Percentiles rank a stretch among this genome's conserved stretches.
Conservation (phyloP, 805 yeast species). For the Saccharomyces paradoxus region DNA sequence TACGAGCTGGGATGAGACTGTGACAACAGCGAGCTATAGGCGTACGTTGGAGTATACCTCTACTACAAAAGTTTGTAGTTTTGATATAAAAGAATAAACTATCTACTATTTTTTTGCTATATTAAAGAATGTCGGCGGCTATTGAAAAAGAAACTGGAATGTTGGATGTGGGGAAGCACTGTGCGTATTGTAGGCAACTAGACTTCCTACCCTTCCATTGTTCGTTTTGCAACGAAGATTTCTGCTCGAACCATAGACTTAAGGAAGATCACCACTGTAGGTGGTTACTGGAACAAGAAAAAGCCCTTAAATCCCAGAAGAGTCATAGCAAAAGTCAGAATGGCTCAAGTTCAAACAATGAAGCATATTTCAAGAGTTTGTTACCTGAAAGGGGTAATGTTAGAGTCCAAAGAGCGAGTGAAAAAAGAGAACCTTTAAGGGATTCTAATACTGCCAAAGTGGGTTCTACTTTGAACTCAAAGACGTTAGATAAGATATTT, state of each 20-base stretch:
- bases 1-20: background rate
- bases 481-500: slow-evolving; percentile 21
- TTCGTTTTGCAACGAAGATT: slow-evolving; percentile 21
- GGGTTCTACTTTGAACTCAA: slow-evolving; percentile 10
- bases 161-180: slow-evolving; percentile 32
- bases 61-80: background rate
- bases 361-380: slow-evolving; percentile 20
- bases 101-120: background rate
- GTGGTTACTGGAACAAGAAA: slow-evolving; percentile 9
- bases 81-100: background rate
- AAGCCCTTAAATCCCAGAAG: background rate
- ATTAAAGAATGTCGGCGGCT: background rate
- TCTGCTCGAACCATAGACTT: slow-evolving; percentile 24
- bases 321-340: background rate
- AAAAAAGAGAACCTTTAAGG: background rate
- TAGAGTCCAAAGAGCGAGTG: slow-evolving; percentile 10
- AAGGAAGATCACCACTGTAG: slow-evolving; percentile 24
- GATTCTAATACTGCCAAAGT: slow-evolving; percentile 1
- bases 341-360: background rate
- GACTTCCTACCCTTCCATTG: slow-evolving; percentile 32
- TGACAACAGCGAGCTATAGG: background rate
- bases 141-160: slow-evolving; percentile 23
- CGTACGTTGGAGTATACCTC: background rate
- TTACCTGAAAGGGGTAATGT: slow-evolving; percentile 25
- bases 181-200: slow-evolving; percentile 25